Evolutionary conservation across 1,284 basidiomycete genomes (phyloP).

Genomic region (Cutaneotrichosporon sp.): DNA sequence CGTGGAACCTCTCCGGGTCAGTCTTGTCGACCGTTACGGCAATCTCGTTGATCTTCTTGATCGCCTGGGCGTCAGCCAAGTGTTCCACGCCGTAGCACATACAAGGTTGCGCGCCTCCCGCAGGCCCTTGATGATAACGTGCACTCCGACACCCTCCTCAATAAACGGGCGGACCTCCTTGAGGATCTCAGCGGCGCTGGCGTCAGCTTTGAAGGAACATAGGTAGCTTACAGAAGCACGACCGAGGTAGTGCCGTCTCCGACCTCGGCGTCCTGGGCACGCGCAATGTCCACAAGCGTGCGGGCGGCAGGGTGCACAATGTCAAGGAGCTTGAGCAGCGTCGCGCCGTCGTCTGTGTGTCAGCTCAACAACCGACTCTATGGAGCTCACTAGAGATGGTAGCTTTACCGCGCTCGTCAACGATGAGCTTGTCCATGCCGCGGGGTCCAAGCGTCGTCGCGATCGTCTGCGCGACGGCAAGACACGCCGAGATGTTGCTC

Average conservation of each 20-base stretch:
- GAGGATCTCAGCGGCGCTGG: conserved; percentile 77
- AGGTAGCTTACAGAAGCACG: conserved; percentile 58
- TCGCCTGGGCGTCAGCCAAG: conserved; percentile 56
- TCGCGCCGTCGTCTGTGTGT: conserved; percentile 77
- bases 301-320: conserved; percentile 96
- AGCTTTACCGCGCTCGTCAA: conserved; percentile 83
- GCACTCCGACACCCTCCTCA: conserved; percentile 95
- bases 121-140: conserved; percentile 97
- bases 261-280: conserved; percentile 97
- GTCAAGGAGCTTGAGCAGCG: conserved; percentile 92
- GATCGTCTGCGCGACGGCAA: conserved; percentile 81
- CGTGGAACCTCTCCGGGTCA: conserved; percentile 82
- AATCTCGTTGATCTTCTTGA: conserved; percentile 80
- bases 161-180: conserved; percentile 89
- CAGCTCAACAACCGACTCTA: conserved; percentile 9
- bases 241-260: conserved; percentile 98
- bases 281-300: conserved; percentile 93
- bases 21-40: conserved; percentile 88
- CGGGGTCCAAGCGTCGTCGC: conserved; percentile 94
- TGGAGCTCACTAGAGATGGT: conserved; percentile 76
- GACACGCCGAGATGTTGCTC: conserved; percentile 93
- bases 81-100: conserved; percentile 31
- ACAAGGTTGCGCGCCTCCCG: conserved; percentile 82
- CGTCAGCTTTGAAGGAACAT: background rate
- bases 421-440: conserved; percentile 96